Percentiles rank a stretch among this genome's conserved stretches.
These are phyloP conservation scores for Cantharellus anzutake DNA, from an alignment of 768 basidiomycete species.

Conservation along the genomic window DNA sequence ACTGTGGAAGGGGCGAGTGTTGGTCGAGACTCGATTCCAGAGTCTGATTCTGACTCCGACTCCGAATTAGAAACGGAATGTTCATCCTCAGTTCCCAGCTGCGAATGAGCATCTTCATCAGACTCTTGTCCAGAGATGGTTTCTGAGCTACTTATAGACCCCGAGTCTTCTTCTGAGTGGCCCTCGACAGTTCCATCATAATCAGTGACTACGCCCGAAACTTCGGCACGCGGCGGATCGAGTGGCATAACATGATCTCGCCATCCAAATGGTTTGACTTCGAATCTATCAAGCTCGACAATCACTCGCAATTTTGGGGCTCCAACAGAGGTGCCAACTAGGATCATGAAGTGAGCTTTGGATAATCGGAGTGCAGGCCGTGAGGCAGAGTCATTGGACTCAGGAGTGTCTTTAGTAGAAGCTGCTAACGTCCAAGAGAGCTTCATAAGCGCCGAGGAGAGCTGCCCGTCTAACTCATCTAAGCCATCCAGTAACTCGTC, in stretches of 20 bases:
- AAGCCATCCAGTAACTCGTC: neutral
- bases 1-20: neutral
- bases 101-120: too few relatives aligned
- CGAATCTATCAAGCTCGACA: neutral
- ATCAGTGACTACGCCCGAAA: too few relatives aligned
- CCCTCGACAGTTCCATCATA: too few relatives aligned
- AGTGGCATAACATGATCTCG: neutral
- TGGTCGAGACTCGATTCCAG: neutral
- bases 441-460: neutral
- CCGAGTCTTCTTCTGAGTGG: too few relatives aligned
- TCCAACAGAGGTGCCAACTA: neutral
- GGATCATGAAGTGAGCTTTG: neutral
- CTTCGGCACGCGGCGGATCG: too few relatives aligned
- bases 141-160: too few relatives aligned
- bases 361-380: neutral
- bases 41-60: neutral
- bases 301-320: neutral
- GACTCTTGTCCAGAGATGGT: too few relatives aligned
- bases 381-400: neutral
- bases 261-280: neutral
- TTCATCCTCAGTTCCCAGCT: too few relatives aligned
- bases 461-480: neutral
- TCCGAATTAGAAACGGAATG: neutral
- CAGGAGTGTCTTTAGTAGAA: neutral
- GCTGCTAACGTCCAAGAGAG: conserved; percentile 1